Percentiles rank a stretch among this genome's conserved stretches.
Conservation (phyloP, 1,139 yeast species). For the Zygoascus meyerae region DNA sequence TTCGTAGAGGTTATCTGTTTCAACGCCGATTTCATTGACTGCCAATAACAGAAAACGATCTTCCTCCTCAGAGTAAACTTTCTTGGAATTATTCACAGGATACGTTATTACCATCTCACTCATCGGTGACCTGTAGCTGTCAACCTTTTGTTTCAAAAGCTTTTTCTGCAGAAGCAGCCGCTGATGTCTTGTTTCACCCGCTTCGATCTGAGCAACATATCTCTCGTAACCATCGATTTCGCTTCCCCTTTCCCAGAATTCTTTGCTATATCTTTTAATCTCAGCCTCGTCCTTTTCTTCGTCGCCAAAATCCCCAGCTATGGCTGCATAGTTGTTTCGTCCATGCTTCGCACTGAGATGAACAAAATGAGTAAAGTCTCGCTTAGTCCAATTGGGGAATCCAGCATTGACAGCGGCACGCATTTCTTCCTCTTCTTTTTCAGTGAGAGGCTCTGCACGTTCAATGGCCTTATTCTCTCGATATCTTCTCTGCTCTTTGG, state of each 20-base stretch:
- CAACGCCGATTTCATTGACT: slow-evolving; percentile 76
- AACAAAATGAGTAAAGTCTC: slow-evolving; percentile 83
- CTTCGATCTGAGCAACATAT: slow-evolving; percentile 73
- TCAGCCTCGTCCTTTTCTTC: slow-evolving; percentile 70
- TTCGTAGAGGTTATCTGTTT: slow-evolving; percentile 68
- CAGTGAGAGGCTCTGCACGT: slow-evolving; percentile 60
- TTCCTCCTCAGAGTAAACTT: slow-evolving; percentile 78
- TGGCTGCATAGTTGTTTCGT: slow-evolving; percentile 54
- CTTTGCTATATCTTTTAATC: slow-evolving; percentile 60
- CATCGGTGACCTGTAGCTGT: slow-evolving; percentile 59
- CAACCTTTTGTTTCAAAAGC: slow-evolving; percentile 59
- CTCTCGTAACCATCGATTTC: slow-evolving; percentile 84
- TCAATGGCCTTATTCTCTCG: slow-evolving; percentile 57
- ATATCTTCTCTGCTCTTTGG: slow-evolving; percentile 52
- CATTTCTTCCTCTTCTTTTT: slow-evolving; percentile 66
- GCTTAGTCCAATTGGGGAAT: slow-evolving; percentile 77
- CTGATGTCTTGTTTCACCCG: slow-evolving; percentile 77
- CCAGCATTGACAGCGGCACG: slow-evolving; percentile 56
- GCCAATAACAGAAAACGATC: slow-evolving; percentile 73
- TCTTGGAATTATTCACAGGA: slow-evolving; percentile 78
- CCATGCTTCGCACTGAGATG: slow-evolving; percentile 83
- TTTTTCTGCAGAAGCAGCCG: slow-evolving; percentile 61
- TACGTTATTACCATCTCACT: slow-evolving; percentile 76
- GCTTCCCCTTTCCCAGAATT: slow-evolving; percentile 69
- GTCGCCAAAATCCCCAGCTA: slow-evolving; percentile 49